A percentile compares a stretch with the other conserved stretches of the same genome.
Conservation (phyloP, 176 grass and related monocot genomes). For the Thinopyrum elongatum region DNA sequence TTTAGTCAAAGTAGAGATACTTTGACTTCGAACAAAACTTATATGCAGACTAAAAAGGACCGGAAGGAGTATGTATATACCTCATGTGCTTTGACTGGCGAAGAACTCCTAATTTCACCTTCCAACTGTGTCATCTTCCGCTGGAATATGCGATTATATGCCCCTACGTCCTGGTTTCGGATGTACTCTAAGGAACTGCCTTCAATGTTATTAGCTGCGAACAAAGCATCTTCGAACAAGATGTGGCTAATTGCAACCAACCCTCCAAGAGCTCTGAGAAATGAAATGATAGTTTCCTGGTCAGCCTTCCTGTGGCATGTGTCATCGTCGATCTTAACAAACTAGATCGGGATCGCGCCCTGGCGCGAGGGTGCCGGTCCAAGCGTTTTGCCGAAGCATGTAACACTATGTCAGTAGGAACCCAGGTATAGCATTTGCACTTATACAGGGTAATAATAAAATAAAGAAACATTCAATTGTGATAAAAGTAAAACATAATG, state of each 20-base stretch:
- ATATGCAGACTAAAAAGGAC: no score
- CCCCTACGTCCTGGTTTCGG: not conserved
- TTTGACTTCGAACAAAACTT: no score
- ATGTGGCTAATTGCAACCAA: not conserved
- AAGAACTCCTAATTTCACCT: not conserved
- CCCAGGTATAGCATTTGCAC: no score
- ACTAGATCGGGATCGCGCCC: not conserved
- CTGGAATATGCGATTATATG: not conserved
- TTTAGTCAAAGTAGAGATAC: no score
- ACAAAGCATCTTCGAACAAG: constrained; percentile 12
- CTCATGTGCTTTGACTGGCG: not conserved
- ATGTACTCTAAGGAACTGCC: not conserved
- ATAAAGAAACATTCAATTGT: no score
- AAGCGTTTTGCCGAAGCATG: no score
- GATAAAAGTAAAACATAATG: no score
- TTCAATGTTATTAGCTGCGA: not conserved
- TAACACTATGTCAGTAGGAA: no score
- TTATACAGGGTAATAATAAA: no score
- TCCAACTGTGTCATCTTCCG: not conserved
- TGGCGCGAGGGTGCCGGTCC: no score
- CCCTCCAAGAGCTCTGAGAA: not conserved
- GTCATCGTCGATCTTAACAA: not conserved
- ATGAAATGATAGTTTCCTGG: not conserved
- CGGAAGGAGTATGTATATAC: not conserved
- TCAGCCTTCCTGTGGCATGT: not conserved